Conservation (phyloP, 768 basidiomycete species). For the Sarcodon sp. region DNA sequence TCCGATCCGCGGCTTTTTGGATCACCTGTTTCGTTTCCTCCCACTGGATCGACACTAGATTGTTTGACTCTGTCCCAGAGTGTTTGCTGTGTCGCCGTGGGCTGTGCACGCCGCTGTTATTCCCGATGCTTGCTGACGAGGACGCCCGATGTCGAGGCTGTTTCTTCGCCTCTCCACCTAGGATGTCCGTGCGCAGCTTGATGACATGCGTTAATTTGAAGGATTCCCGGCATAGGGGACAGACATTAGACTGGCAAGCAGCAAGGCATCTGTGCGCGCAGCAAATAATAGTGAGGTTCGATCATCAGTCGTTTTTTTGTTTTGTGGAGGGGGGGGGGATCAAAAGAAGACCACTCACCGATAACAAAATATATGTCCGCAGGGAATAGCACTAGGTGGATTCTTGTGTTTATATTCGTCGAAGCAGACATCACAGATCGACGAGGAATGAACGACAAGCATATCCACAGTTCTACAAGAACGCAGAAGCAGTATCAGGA, state of each 20-base stretch:
- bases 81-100: neutral
- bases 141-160: neutral
- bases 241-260: conserved; percentile 35
- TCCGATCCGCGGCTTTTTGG: neutral
- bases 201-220: conserved; percentile 47
- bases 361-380: conserved; percentile 68
- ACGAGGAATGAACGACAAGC: conserved; percentile 58
- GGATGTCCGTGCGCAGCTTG: conserved; percentile 22
- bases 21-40: neutral
- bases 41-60: neutral
- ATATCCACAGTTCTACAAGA: conserved; percentile 12
- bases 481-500: too few relatives aligned
- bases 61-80: neutral
- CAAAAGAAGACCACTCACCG: conserved; percentile 25
- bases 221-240: conserved; percentile 55
- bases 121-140: neutral
- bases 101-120: neutral
- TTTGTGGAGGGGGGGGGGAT: neutral
- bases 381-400: conserved; percentile 43
- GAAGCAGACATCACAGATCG: conserved; percentile 67
- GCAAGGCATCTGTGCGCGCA: conserved; percentile 35
- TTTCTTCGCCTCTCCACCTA: conserved; percentile 33
- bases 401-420: conserved; percentile 45
- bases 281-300: neutral
- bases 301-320: neutral